Evolutionary conservation across 768 basidiomycete species (phyloP).

Genomic region (Lactifluus pinguis): DNA sequence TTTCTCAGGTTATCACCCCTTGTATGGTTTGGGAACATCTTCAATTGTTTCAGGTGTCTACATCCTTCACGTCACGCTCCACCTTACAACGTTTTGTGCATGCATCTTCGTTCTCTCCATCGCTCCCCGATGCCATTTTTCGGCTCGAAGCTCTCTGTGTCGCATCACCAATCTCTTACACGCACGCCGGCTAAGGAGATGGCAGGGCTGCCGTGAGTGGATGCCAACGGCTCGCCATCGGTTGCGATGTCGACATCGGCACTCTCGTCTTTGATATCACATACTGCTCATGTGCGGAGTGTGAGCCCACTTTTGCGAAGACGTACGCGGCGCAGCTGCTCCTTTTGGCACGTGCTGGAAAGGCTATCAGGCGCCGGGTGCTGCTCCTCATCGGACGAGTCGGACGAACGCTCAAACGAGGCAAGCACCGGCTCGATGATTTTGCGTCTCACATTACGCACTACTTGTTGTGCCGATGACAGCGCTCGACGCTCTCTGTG

Average conservation of each 20-base stretch:
- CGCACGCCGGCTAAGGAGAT: slow-evolving; percentile 1
- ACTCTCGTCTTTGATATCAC: slow-evolving; percentile 52
- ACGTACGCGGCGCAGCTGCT: slow-evolving; percentile 49
- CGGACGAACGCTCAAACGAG: slow-evolving; percentile 27
- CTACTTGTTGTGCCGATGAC: slow-evolving; percentile 51
- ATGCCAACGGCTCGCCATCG: not conserved
- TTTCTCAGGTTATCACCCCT: no score
- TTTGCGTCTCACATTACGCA: slow-evolving; percentile 40
- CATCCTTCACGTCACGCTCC: no score
- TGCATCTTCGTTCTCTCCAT: no score
- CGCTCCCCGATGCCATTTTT: no score
- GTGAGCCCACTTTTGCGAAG: slow-evolving; percentile 29
- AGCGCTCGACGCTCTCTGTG: no score
- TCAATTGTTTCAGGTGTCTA: no score
- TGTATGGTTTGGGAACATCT: no score
- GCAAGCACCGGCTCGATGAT: slow-evolving; percentile 41
- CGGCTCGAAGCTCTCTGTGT: no score
- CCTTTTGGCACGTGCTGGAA: slow-evolving; percentile 37
- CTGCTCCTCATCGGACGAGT: slow-evolving; percentile 32
- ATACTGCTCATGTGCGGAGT: slow-evolving; percentile 31
- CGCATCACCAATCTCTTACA: no score
- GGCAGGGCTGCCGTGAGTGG: not conserved
- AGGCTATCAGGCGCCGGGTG: slow-evolving; percentile 34
- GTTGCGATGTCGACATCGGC: slow-evolving; percentile 47
- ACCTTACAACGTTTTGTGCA: no score